phyloP scores from a whole-genome alignment of 2,329 filamentous ascomycete genomes.

The Elsinoe perseae region DNA sequence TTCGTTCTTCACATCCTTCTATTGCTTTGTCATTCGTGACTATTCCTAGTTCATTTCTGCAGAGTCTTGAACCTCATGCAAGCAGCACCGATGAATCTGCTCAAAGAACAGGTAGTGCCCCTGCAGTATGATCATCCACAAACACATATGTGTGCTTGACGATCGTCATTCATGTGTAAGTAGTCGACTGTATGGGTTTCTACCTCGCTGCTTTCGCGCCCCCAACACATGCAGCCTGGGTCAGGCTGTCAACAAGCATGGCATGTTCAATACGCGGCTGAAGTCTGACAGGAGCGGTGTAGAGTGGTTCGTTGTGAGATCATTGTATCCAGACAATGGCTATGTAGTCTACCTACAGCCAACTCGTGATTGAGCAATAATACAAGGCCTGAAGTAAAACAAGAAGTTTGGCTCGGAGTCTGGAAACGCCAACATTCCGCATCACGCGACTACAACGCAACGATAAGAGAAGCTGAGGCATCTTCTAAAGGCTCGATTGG shows the following conservation, averaged over 20 bases:
- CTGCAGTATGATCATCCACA: not conserved
- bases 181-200: too few relatives aligned
- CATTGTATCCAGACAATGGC: not conserved
- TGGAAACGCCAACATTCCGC: not conserved
- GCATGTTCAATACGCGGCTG: slow-evolving; percentile 4
- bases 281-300: not conserved
- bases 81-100: too few relatives aligned
- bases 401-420: not conserved
- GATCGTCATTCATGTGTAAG: too few relatives aligned
- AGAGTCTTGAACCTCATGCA: not conserved
- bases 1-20: not conserved
- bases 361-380: not conserved
- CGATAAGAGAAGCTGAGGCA: not conserved
- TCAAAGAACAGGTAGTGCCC: not conserved
- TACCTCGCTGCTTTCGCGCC: not conserved
- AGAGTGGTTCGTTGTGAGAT: not conserved
- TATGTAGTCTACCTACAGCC: not conserved
- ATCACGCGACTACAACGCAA: not conserved
- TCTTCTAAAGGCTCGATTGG: not conserved
- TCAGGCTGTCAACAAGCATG: not conserved
- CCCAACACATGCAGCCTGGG: not conserved
- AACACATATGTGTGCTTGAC: too few relatives aligned
- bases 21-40: slow-evolving; percentile 11
- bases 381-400: not conserved
- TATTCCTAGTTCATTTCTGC: not conserved